A percentile compares a stretch with the other conserved stretches of the same genome.
Evolutionary conservation across 352 stramenopile genomes (phyloP).

Genomic region (Phytophthora multivora): DNA sequence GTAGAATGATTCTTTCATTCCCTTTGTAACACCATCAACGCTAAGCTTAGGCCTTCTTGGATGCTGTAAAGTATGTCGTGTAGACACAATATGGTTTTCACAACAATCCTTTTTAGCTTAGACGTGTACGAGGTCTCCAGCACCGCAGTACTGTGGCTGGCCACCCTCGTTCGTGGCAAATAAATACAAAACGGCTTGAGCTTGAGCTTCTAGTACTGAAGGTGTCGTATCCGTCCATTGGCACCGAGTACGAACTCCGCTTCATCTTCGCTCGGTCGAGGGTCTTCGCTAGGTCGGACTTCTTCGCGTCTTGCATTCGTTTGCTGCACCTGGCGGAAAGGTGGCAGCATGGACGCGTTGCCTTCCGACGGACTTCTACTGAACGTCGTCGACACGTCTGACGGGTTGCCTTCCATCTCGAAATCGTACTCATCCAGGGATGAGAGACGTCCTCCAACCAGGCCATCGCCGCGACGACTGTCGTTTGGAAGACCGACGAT

Average conservation of each 20-base stretch:
- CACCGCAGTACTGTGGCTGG: constrained; percentile 9
- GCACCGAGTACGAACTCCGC: constrained; percentile 39
- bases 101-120: too few species aligned
- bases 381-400: constrained; percentile 46
- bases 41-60: too few species aligned
- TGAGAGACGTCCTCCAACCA: constrained; percentile 52
- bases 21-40: too few species aligned
- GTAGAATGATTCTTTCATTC: too few species aligned
- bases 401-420: constrained; percentile 34
- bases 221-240: constrained; percentile 28
- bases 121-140: constrained; percentile 8
- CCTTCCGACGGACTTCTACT: constrained; percentile 36
- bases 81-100: neutral
- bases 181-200: constrained; percentile 34
- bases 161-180: constrained; percentile 23
- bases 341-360: constrained; percentile 44
- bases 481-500: constrained; percentile 39
- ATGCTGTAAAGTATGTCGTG: too few species aligned
- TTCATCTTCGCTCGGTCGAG: constrained; percentile 33
- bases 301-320: constrained; percentile 63
- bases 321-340: constrained; percentile 46
- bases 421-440: constrained; percentile 73
- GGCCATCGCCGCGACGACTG: constrained; percentile 40
- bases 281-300: constrained; percentile 39
- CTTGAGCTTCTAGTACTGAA: constrained; percentile 25